Evolutionary conservation across 1,284 basidiomycete genomes (phyloP), one percentile per base, ranked within the genome.

Genomic region (Trichosporon inkin): DNA sequence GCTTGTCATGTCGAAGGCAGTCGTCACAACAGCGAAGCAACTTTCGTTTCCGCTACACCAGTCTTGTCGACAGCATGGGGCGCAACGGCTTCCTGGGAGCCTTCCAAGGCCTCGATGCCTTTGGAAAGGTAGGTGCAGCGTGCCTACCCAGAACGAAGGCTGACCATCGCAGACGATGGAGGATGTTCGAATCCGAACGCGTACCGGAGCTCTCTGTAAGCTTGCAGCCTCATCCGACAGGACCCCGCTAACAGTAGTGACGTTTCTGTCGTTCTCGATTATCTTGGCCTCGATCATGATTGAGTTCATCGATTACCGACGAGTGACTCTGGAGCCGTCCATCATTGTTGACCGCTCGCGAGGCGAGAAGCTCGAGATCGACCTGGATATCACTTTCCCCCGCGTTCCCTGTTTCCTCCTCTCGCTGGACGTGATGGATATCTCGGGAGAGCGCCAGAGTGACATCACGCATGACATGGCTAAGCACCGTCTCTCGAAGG

Each of bases 401-500:
- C 84, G 92, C 67, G 93, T 99, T 32, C 96, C 96, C 35, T 99
- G 96, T 80, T 99, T 96, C 80, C 92, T 97, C 51, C 83, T 97
- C 54, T 93, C 90, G 74, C 79, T 99, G 57, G 96, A 99, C 77
- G 86, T 99, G 56, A 96, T 97, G 90, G 96, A 99, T 75, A 96
- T 99, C 64, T 92, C 89, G 60, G 96, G 96, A 28, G 95, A 98
- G 80, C 86, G 89, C 47, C 92, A 96, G 74, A 84, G 88, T 62
- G 93, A 96, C 70, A 77, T 96, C 49, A 84, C 89, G 11, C 95
- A 98, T 78, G 92, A 93, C 72, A 84, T 99, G 62, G 72, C 88
- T 61, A 96, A 98, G 76, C 87, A 85, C 7, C 86, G 96, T 17
- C 79, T 98, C 24, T 83, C 85, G 62, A 73, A 81, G 28, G 69